These are phyloP conservation scores for Fraxinus quadrangulata DNA, from an alignment of 257 asterid genomes.

Conservation along the genomic window DNA sequence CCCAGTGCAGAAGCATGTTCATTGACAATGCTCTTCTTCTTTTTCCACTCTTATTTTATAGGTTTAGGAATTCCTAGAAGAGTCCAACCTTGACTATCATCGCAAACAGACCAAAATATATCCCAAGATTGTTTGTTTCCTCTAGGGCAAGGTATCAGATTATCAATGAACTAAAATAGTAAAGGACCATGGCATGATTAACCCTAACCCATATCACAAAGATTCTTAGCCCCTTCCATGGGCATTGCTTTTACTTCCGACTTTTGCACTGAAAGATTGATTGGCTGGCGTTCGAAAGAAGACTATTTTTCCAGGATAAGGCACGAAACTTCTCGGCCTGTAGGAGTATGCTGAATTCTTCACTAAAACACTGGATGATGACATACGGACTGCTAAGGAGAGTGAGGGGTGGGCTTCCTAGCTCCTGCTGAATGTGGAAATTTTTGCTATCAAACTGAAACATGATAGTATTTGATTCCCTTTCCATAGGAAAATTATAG, in stretches of 20 bases:
- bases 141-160: not conserved
- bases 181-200: slow-evolving; percentile 10
- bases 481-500: slow-evolving; percentile 11
- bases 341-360: not conserved
- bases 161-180: slow-evolving; percentile 6
- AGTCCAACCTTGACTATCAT: not conserved
- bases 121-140: slow-evolving; percentile 12
- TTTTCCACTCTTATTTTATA: not conserved
- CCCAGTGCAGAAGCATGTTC: not conserved
- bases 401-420: not conserved
- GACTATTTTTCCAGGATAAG: not conserved
- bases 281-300: not conserved
- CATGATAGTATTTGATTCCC: slow-evolving; percentile 4
- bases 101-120: not conserved
- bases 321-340: not conserved
- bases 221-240: not conserved
- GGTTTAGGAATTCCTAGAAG: not conserved
- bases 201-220: not conserved
- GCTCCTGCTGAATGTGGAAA: not conserved
- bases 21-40: not conserved
- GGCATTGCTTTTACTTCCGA: slow-evolving; percentile 14
- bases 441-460: not conserved
- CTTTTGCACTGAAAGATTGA: not conserved
- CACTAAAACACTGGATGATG: not conserved
- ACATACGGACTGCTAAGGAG: not conserved